Evolutionary conservation across 2,329 filamentous ascomycete species (phyloP), one percentile per base, ranked within the genome.

Genomic region (Fusarium bactridioides): DNA sequence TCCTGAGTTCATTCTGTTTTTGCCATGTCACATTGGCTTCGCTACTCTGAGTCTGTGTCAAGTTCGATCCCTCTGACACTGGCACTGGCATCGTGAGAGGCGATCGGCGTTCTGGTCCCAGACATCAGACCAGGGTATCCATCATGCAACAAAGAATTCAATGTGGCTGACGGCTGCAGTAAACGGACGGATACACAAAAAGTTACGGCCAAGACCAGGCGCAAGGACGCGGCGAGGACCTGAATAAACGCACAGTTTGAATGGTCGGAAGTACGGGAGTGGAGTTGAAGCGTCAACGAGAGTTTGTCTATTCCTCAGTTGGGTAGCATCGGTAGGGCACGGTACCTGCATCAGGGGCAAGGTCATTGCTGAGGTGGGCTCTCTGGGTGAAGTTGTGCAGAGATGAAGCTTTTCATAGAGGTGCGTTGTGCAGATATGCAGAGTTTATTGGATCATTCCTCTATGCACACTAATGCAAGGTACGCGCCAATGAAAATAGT

Each of bases 381-480:
- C 50, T 51, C 41, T 59, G 58, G 33, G 43, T 41, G 29, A 51
- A 40, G 56, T 67, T 67, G 54, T 67, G 64, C 64, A 67, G 21
- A 21, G 15, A 41, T n/a, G 40, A 45, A 67, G 38, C 64, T 68
- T 40, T 54, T 63, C 65, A 61, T 43, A 35, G 23, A 51, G 16
- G 19, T 60, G 57, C n/a, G 45, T 67, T 67, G 45, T 67, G 51
- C 40, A 58, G 54, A 58, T 38, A 37, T 69, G 51, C 37, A 58
- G 31, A 33, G 45, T 64, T 21, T 21, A 69, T 69, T 64, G 66
- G 58, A 51, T 48, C 53, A 31, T 56, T 48, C 58, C 10, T 43
- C 40, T 47, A 51, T 38, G 60, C 64, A 51, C 10, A 54, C 76
- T 77, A 77, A 75, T 76, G 75, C 75, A 77, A 77, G 76, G 75